Conservation (phyloP, 371 early-diverging fungal genomes). For the Mortierella sp. region DNA sequence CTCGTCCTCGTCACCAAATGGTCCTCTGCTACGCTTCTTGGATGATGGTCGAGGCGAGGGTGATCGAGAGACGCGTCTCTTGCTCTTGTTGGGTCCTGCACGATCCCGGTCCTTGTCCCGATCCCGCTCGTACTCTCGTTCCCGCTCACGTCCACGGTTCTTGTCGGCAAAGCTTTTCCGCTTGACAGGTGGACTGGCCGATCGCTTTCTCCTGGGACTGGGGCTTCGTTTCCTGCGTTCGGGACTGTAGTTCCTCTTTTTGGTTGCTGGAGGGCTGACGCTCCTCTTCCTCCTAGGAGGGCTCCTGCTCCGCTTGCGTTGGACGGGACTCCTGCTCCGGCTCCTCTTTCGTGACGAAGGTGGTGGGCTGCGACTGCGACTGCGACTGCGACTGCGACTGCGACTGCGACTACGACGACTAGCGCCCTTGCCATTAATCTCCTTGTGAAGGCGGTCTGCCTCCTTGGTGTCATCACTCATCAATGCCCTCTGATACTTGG, state of each 20-base stretch:
- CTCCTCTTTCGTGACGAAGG: conserved; percentile 18
- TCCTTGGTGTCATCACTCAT: conserved; percentile 44
- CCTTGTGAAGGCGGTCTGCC: conserved; percentile 41
- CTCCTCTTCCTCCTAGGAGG: conserved; percentile 19
- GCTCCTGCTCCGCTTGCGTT: conserved; percentile 29
- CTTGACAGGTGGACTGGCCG: conserved; percentile 29
- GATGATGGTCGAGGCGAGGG: conserved; percentile 19
- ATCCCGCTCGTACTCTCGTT: conserved; percentile 27
- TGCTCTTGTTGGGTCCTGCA: conserved; percentile 15
- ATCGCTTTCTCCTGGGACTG: conserved; percentile 33
- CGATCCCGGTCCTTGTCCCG: conserved; percentile 24
- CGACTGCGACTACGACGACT: conserved; percentile 27
- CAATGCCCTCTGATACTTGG: conserved; percentile 33
- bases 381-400: conserved; percentile 9
- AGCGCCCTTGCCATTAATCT: conserved; percentile 7
- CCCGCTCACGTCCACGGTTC: conserved; percentile 29
- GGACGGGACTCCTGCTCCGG: conserved; percentile 34
- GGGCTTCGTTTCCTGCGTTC: conserved; percentile 28
- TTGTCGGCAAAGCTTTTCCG: conserved; percentile 33
- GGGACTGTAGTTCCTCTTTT: conserved; percentile 37
- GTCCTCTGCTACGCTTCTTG: conserved; percentile 40
- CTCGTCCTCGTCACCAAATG: conserved; percentile 69
- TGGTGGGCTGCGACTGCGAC: conserved; percentile 37
- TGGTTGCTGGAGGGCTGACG: conserved; percentile 13
- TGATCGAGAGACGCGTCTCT: conserved; percentile 18